Conservation (phyloP, 2,329 filamentous ascomycete genomes). For the Thyridium curvatum region DNA sequence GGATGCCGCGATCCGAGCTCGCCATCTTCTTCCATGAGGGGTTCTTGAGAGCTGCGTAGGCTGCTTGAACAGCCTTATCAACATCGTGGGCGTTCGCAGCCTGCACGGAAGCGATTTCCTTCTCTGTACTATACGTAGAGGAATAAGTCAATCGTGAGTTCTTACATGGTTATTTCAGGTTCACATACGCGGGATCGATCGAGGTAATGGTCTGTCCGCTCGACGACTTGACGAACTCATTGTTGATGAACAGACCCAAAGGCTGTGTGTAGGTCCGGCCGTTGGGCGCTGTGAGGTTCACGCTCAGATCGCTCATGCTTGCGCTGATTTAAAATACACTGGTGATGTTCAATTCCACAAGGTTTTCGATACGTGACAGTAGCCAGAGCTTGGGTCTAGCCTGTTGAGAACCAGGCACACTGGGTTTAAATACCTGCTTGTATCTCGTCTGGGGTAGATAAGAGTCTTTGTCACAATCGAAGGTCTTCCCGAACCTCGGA, state of each 20-base stretch:
- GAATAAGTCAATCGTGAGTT: too few species aligned
- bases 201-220: constrained; percentile 3
- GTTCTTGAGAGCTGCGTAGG: constrained; percentile 8
- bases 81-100: constrained; percentile 7
- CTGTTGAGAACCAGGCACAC: too few species aligned
- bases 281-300: constrained; percentile 4
- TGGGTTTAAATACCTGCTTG: too few species aligned
- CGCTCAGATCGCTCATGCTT: too few species aligned
- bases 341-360: too few species aligned
- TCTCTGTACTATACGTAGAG: too few species aligned
- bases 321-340: too few species aligned
- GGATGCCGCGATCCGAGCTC: constrained; percentile 22
- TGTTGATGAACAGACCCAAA: constrained; percentile 9
- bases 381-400: too few species aligned
- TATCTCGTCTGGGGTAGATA: too few species aligned
- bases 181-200: constrained; percentile 5
- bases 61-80: constrained; percentile 9
- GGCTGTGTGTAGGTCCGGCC: constrained; percentile 3
- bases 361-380: too few species aligned
- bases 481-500: background rate
- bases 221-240: constrained; percentile 4
- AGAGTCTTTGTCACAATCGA: too few species aligned
- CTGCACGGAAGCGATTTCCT: constrained; percentile 4
- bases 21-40: constrained; percentile 8
- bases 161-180: too few species aligned